Evolutionary conservation across 345 rosid genomes (phyloP).

Genomic region (Boechera stricta): DNA sequence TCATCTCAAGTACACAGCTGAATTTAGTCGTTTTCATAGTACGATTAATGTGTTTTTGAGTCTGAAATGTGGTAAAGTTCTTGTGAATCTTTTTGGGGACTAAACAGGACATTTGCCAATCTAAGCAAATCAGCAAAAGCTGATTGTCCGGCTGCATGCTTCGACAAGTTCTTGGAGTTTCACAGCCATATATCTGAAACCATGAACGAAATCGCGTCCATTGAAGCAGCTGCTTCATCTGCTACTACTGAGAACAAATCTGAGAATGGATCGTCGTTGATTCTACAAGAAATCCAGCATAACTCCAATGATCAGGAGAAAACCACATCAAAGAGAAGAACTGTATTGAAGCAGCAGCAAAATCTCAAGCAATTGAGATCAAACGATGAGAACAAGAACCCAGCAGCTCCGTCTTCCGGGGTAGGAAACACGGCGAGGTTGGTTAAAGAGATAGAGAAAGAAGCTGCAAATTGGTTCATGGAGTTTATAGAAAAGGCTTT

Average conservation of each 20-base stretch:
- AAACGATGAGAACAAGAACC: slow-evolving; percentile 86
- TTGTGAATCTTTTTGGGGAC: slow-evolving; percentile 20
- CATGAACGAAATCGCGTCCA: slow-evolving; percentile 63
- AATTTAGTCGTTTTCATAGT: background rate
- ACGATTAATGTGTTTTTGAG: background rate
- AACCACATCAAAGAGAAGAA: slow-evolving; percentile 57
- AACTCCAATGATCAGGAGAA: slow-evolving; percentile 59
- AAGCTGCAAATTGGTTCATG: slow-evolving; percentile 96
- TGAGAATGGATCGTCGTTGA: slow-evolving; percentile 46
- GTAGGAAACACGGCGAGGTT: slow-evolving; percentile 63
- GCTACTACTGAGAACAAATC: slow-evolving; percentile 47
- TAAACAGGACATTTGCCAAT: slow-evolving; percentile 65
- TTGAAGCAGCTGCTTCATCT: slow-evolving; percentile 66
- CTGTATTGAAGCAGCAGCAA: slow-evolving; percentile 51
- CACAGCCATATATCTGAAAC: slow-evolving; percentile 75
- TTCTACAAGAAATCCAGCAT: slow-evolving; percentile 60
- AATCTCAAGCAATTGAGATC: slow-evolving; percentile 48
- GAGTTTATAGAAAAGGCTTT: slow-evolving; percentile 82
- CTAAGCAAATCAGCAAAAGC: slow-evolving; percentile 73
- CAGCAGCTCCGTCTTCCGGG: slow-evolving; percentile 44
- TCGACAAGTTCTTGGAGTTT: slow-evolving; percentile 84
- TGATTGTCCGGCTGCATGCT: slow-evolving; percentile 79
- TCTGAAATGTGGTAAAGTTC: slow-evolving; percentile 23
- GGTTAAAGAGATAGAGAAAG: slow-evolving; percentile 73
- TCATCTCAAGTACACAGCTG: slow-evolving; percentile 70